Evolutionary conservation across 306 rosid species (phyloP).

Genomic region (Prunus padus): DNA sequence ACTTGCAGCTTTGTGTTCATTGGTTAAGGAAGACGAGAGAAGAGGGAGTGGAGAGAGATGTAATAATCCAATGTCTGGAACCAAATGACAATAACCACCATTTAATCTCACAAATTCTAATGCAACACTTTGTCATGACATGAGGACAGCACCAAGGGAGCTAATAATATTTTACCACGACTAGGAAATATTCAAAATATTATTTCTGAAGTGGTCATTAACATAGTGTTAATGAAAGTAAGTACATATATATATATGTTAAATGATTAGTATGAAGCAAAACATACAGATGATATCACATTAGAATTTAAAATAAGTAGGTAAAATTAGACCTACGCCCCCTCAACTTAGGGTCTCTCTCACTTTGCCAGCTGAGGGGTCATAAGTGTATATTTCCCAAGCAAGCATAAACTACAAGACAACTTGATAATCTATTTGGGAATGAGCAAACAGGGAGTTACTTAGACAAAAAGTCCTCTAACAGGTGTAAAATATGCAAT

Average conservation of each 20-base stretch:
- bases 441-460: not conserved
- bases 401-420: not conserved
- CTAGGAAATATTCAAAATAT: not conserved
- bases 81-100: too few relatives aligned
- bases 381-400: too few relatives aligned
- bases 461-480: not conserved
- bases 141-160: not conserved
- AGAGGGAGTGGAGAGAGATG: not conserved
- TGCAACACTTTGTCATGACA: not conserved
- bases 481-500: not conserved
- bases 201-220: not conserved
- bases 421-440: not conserved
- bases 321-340: too few relatives aligned
- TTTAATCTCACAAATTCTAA: not conserved
- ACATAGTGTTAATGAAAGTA: not conserved
- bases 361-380: too few relatives aligned
- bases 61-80: not conserved
- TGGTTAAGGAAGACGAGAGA: slow-evolving; percentile 51
- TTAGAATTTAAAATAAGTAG: too few relatives aligned
- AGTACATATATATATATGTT: too few relatives aligned
- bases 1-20: slow-evolving; percentile 77
- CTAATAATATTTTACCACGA: not conserved
- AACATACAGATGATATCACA: too few relatives aligned
- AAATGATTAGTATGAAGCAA: too few relatives aligned
- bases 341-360: too few relatives aligned